A percentile compares a stretch with the other conserved stretches of the same genome.
These are phyloP conservation scores for Cryptococcus sp. DNA, from an alignment of 1,284 basidiomycete species.

Conservation along the genomic window DNA sequence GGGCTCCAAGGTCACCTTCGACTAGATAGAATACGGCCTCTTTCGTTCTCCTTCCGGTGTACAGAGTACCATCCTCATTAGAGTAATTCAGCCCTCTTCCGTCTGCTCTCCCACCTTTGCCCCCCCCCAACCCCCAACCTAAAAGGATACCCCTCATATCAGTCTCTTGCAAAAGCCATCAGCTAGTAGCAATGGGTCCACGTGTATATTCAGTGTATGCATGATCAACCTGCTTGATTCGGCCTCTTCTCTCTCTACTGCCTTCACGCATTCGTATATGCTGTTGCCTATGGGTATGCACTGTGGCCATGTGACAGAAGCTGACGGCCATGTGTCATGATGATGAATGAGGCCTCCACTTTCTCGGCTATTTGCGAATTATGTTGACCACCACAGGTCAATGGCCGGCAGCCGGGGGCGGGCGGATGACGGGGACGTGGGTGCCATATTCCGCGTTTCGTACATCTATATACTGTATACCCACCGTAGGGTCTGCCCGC, in stretches of 20 bases:
- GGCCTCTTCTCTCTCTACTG: background rate
- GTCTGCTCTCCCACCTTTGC: background rate
- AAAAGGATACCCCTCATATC: slow-evolving; percentile 1
- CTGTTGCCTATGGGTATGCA: no score
- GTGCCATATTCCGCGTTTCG: no score
- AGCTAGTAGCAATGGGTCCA: background rate
- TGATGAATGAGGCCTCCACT: background rate
- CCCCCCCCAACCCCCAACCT: background rate
- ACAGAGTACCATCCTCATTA: background rate
- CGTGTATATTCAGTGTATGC: background rate
- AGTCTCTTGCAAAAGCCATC: background rate
- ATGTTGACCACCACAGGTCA: no score
- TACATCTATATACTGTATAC: no score
- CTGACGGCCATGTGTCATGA: no score
- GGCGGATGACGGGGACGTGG: no score
- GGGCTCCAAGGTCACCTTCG: slow-evolving; percentile 81
- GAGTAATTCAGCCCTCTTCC: background rate
- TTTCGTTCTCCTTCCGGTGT: background rate
- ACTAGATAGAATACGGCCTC: slow-evolving; percentile 40
- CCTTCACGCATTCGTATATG: no score
- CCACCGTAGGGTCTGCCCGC: no score
- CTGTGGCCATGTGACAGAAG: slow-evolving; percentile 1
- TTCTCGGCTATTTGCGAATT: background rate
- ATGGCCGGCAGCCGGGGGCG: no score
- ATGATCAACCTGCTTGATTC: background rate